Conservation (phyloP, 208 protist genomes). For the Acanthamoeba triangularis region DNA sequence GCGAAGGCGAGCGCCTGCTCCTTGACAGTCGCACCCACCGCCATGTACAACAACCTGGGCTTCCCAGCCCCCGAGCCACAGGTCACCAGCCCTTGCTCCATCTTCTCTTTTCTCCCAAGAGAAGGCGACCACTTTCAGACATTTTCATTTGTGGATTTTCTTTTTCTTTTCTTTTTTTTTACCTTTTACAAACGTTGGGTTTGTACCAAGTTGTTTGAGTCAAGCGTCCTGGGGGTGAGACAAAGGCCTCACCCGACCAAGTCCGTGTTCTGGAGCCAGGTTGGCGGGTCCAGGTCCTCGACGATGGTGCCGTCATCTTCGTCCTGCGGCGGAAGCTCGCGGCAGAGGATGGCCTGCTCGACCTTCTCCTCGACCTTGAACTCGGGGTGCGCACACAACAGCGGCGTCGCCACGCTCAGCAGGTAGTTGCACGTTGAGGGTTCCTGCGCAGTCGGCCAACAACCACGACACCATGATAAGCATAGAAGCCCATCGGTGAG, state of each 20-base stretch:
- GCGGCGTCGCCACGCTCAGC: constrained; percentile 6
- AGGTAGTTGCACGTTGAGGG: constrained; percentile 62
- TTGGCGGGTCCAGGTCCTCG: no score
- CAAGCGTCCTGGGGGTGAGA: no score
- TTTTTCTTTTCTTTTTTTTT: no score
- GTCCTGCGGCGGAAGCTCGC: not conserved
- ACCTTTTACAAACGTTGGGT: no score
- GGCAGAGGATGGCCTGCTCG: constrained; percentile 15
- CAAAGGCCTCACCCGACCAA: no score
- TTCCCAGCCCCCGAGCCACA: not conserved
- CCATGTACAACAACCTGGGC: constrained; percentile 40
- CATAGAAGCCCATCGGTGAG: not conserved
- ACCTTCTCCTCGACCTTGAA: not conserved
- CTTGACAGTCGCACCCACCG: not conserved
- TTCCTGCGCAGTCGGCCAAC: not conserved
- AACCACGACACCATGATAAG: not conserved
- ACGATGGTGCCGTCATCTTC: not conserved
- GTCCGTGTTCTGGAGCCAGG: no score
- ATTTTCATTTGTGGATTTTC: no score
- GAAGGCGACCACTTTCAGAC: no score
- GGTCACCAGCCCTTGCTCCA: not conserved
- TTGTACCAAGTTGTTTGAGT: no score
- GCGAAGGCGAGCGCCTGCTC: not conserved
- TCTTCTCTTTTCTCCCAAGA: no score
- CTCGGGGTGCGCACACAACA: constrained; percentile 13